phyloP scores from a whole-genome alignment of 2,329 filamentous ascomycete species.

The Dothideomycetes sp. region DNA sequence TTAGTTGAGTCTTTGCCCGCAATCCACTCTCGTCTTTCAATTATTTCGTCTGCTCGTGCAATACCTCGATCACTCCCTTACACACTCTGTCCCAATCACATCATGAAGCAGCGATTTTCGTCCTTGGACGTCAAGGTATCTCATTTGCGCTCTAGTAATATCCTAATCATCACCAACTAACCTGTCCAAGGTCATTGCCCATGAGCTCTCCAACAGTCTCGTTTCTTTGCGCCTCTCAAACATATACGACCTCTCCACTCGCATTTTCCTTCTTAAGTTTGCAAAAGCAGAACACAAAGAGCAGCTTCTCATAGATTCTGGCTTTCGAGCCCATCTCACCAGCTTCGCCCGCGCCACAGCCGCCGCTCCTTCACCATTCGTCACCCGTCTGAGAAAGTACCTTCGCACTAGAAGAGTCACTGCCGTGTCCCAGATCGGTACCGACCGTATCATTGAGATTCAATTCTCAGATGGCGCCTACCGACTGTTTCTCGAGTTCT shows the following conservation, averaged over 20 bases:
- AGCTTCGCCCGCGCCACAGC: conserved; percentile 82
- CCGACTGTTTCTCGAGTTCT: conserved; percentile 85
- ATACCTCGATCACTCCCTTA: no score
- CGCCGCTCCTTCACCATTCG: conserved; percentile 73
- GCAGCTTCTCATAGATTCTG: conserved; percentile 85
- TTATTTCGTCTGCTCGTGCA: no score
- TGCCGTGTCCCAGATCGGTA: conserved; percentile 72
- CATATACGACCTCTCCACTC: conserved; percentile 91
- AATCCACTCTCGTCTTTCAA: no score
- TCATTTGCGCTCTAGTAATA: not conserved
- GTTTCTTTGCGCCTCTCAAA: conserved; percentile 76
- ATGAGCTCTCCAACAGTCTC: conserved; percentile 74
- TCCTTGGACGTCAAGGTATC: conserved; percentile 64
- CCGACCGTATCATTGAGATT: conserved; percentile 85
- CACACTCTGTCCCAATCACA: no score
- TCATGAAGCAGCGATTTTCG: conserved; percentile 70
- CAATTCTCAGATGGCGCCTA: conserved; percentile 88
- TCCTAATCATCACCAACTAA: not conserved
- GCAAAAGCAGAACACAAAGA: conserved; percentile 80
- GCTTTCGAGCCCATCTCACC: conserved; percentile 91
- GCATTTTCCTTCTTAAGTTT: conserved; percentile 93
- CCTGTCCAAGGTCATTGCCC: conserved; percentile 67
- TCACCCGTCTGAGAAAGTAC: conserved; percentile 72
- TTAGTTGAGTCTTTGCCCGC: no score
- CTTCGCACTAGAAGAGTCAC: conserved; percentile 81